Evolutionary conservation across 208 protist genomes (phyloP).

Genomic region (Wallacemonas rigidus): DNA sequence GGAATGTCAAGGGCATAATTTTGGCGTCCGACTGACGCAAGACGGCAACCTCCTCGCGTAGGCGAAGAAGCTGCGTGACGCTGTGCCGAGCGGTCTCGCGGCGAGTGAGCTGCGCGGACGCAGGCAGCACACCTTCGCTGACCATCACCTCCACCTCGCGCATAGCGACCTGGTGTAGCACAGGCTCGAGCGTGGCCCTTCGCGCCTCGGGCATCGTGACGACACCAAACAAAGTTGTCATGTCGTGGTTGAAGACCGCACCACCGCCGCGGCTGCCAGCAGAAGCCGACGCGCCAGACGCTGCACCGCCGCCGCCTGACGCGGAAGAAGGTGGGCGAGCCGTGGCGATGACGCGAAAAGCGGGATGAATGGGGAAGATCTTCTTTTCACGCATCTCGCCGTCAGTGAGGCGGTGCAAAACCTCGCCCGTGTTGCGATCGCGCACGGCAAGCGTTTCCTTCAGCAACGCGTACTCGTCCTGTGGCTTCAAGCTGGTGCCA

Average conservation of each 20-base stretch:
- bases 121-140: conserved; percentile 15
- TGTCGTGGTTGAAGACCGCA: conserved; percentile 82
- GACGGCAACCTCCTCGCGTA: conserved; percentile 51
- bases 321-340: conserved; percentile 46
- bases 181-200: conserved; percentile 38
- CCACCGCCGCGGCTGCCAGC: background rate
- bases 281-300: conserved; percentile 15
- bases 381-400: conserved; percentile 49
- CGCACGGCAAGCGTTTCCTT: conserved; percentile 36
- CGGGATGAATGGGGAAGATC: conserved; percentile 87
- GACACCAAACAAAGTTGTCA: conserved; percentile 89
- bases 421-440: conserved; percentile 19
- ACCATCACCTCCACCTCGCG: conserved; percentile 31
- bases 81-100: background rate
- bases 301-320: conserved; percentile 17
- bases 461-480: conserved; percentile 60
- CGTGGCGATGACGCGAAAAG: conserved; percentile 90
- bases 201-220: conserved; percentile 69
- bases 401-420: conserved; percentile 32
- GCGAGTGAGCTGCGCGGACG: background rate
- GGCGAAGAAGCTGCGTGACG: conserved; percentile 44
- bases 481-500: conserved; percentile 82
- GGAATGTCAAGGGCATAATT: conserved; percentile 69
- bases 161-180: conserved; percentile 52
- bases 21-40: conserved; percentile 64